phyloP scores from a whole-genome alignment of 2,329 filamentous ascomycete species.

The Trichoderma brevicompactum region DNA sequence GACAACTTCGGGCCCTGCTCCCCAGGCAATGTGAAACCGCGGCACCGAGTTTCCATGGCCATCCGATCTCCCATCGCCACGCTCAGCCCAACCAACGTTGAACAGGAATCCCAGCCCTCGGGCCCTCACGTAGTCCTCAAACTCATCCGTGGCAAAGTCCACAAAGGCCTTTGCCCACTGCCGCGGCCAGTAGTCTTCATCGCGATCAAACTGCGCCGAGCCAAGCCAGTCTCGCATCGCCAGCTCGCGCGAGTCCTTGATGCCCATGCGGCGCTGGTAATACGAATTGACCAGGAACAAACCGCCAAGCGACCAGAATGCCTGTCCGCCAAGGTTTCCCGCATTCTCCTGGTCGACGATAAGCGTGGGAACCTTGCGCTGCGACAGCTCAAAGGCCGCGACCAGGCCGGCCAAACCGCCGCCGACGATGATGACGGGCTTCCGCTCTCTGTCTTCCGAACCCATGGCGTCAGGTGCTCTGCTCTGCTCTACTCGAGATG shows the following conservation, averaged over 20 bases:
- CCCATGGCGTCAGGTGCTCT: conserved; percentile 31
- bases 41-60: conserved; percentile 67
- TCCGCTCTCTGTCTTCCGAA: conserved; percentile 19
- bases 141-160: conserved; percentile 61
- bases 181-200: conserved; percentile 62
- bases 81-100: conserved; percentile 65
- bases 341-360: conserved; percentile 64
- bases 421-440: conserved; percentile 60
- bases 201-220: conserved; percentile 62
- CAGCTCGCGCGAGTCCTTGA: conserved; percentile 60
- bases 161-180: conserved; percentile 68
- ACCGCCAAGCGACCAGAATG: conserved; percentile 67
- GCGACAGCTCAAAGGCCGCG: conserved; percentile 60
- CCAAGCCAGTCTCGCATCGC: conserved; percentile 64
- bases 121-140: conserved; percentile 61
- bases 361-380: conserved; percentile 54
- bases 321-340: conserved; percentile 62
- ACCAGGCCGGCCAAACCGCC: conserved; percentile 63
- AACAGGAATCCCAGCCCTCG: conserved; percentile 57
- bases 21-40: conserved; percentile 66
- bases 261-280: conserved; percentile 61
- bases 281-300: conserved; percentile 63
- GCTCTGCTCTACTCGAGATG: too few relatives aligned
- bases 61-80: conserved; percentile 58
- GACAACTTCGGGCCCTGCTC: conserved; percentile 64